A percentile compares a stretch with the other conserved stretches of the same genome.
These are phyloP conservation scores for apple (Malus domestica) DNA, from an alignment of 306 rosid species.

Conservation along the genomic window DNA sequence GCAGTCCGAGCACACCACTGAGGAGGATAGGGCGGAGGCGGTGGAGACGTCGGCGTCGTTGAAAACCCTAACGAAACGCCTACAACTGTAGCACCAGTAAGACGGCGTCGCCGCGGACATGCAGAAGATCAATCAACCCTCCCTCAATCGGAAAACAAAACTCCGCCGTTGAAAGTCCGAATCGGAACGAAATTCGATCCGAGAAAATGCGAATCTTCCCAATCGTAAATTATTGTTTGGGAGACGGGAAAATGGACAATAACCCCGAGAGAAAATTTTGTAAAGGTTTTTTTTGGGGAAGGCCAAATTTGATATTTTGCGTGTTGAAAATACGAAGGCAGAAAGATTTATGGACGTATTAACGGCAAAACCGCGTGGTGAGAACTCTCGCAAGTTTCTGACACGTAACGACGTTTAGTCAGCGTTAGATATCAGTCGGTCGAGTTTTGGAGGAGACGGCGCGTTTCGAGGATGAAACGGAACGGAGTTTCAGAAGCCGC, in stretches of 20 bases:
- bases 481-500: constrained; percentile 2
- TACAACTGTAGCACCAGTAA: constrained; percentile 79
- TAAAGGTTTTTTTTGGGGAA: neutral
- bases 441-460: neutral
- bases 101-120: constrained; percentile 36
- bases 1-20: constrained; percentile 53
- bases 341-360: constrained; percentile 5
- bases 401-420: constrained; percentile 42
- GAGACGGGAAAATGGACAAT: constrained; percentile 11
- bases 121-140: neutral
- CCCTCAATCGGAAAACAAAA: neutral
- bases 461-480: neutral
- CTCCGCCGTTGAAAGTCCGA: neutral
- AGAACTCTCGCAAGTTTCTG: constrained; percentile 4
- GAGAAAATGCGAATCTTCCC: neutral
- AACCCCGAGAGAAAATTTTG: neutral
- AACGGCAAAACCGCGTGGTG: constrained; percentile 51
- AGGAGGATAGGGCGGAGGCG: neutral
- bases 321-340: neutral
- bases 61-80: constrained; percentile 46
- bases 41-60: constrained; percentile 14
- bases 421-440: constrained; percentile 3
- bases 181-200: neutral
- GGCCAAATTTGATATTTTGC: constrained; percentile 1
- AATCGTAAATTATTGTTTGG: constrained; percentile 6